A percentile compares a stretch with the other conserved stretches of the same genome.
Evolutionary conservation across 495 filamentous ascomycete genomes (phyloP).

Genomic region (Aspergillus bridgeri): DNA sequence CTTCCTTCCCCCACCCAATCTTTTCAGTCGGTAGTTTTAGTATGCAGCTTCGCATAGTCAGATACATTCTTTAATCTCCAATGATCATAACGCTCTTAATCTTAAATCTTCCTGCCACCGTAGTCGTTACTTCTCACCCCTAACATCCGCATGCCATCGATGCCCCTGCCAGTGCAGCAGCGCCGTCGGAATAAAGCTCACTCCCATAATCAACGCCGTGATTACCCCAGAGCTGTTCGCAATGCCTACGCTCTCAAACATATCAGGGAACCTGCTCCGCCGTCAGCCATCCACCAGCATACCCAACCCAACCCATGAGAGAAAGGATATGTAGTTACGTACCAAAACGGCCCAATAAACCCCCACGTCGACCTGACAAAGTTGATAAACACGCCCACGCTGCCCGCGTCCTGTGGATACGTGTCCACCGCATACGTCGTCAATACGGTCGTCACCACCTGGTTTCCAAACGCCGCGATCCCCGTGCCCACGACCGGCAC

Average conservation of each 20-base stretch:
- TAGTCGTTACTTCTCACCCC: neutral
- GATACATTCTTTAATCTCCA: too few relatives aligned
- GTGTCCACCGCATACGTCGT: conserved; percentile 58
- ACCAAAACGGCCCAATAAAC: conserved; percentile 60
- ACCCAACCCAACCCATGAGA: neutral
- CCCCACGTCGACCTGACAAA: conserved; percentile 56
- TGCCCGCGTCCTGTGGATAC: conserved; percentile 45
- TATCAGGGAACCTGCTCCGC: conserved; percentile 39
- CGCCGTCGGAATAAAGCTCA: conserved; percentile 42
- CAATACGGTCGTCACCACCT: conserved; percentile 55
- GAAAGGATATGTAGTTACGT: conserved; percentile 12
- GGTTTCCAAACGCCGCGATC: conserved; percentile 52
- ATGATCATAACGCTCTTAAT: too few relatives aligned
- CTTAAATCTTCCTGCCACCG: too few relatives aligned
- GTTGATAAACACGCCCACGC: conserved; percentile 55
- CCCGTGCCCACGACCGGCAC: conserved; percentile 49
- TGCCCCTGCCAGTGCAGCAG: conserved; percentile 36
- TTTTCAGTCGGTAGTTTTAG: too few relatives aligned
- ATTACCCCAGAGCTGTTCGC: conserved; percentile 42
- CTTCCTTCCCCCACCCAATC: too few relatives aligned
- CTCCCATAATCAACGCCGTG: conserved; percentile 39
- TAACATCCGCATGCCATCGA: conserved; percentile 6
- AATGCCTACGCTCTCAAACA: conserved; percentile 49
- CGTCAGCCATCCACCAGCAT: conserved; percentile 1
- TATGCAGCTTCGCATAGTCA: too few relatives aligned